Conservation (phyloP, 345 rosid species). For the Garcia nutans region DNA sequence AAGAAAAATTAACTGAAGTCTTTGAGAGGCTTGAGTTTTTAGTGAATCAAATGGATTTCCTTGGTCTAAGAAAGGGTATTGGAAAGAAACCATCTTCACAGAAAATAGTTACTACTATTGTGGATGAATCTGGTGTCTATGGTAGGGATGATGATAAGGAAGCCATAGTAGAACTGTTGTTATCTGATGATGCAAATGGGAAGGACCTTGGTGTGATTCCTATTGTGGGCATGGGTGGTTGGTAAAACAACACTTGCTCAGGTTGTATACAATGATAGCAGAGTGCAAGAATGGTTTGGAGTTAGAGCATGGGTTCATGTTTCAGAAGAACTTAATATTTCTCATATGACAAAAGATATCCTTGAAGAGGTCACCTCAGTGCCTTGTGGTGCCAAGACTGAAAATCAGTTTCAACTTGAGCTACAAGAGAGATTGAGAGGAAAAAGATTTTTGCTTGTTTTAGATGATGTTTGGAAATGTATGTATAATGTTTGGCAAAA, state of each 20-base stretch:
- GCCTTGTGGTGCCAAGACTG: background rate
- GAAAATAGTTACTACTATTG: constrained; percentile 1
- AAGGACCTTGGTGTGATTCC: constrained; percentile 12
- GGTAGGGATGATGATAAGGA: constrained; percentile 25
- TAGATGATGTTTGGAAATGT: constrained; percentile 21
- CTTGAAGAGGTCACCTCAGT: background rate
- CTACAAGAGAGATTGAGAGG: background rate
- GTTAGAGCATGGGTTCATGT: constrained; percentile 13
- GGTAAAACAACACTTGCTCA: constrained; percentile 27
- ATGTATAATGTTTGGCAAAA: background rate
- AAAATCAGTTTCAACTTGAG: background rate
- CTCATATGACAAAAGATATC: background rate
- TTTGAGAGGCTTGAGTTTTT: constrained; percentile 14
- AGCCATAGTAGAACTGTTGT: constrained; percentile 7
- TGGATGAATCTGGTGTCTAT: constrained; percentile 7
- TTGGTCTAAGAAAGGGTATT: background rate
- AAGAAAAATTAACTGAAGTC: background rate
- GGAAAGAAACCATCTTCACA: background rate
- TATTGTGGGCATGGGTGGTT: constrained; percentile 23
- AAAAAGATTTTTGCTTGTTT: constrained; percentile 8
- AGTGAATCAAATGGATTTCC: constrained; percentile 3
- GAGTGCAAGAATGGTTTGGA: constrained; percentile 8
- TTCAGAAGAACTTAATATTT: background rate
- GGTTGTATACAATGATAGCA: background rate
- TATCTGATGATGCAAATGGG: background rate